These are phyloP conservation scores for Candida maris DNA, from an alignment of 805 yeast genomes.

Conservation along the genomic window DNA sequence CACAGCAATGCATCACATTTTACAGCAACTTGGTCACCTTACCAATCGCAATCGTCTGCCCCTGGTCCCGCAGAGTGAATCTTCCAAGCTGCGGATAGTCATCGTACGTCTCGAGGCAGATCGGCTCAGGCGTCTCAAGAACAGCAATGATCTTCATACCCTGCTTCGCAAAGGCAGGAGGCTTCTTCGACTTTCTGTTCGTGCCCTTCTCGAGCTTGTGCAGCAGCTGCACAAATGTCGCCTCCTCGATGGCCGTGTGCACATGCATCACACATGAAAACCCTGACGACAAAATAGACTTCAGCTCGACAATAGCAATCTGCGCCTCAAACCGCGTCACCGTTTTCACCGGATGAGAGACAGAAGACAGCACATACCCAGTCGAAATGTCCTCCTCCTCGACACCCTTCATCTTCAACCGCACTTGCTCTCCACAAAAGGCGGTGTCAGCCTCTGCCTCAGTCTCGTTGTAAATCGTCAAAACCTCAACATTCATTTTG, in stretches of 20 bases:
- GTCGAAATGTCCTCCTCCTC: conserved; percentile 94
- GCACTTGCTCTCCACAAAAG: conserved; percentile 94
- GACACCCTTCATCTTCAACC: conserved; percentile 87
- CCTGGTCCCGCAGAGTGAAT: conserved; percentile 98
- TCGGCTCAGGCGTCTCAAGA: conserved; percentile 79
- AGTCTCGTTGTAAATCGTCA: conserved; percentile 87
- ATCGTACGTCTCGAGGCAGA: conserved; percentile 88
- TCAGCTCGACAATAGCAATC: conserved; percentile 93
- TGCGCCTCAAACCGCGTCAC: conserved; percentile 92
- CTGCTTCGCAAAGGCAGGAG: conserved; percentile 97
- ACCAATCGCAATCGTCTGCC: conserved; percentile 97
- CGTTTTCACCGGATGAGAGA: conserved; percentile 84
- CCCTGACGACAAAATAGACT: conserved; percentile 91
- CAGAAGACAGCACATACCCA: conserved; percentile 89
- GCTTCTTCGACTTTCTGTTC: conserved; percentile 90
- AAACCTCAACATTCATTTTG: conserved; percentile 75
- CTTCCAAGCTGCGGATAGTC: conserved; percentile 97
- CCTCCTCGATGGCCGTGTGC: conserved; percentile 98
- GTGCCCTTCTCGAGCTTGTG: conserved; percentile 97
- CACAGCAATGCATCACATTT: no score
- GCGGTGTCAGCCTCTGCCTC: conserved; percentile 92
- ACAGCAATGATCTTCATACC: conserved; percentile 98
- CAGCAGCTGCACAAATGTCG: conserved; percentile 70
- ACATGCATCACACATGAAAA: conserved; percentile 98
- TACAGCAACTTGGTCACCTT: conserved; percentile 86